A percentile compares a stretch with the other conserved stretches of the same genome.
These are phyloP conservation scores for Pelargonium cotyledonis DNA, from an alignment of 441 rosid genomes.

Conservation along the genomic window DNA sequence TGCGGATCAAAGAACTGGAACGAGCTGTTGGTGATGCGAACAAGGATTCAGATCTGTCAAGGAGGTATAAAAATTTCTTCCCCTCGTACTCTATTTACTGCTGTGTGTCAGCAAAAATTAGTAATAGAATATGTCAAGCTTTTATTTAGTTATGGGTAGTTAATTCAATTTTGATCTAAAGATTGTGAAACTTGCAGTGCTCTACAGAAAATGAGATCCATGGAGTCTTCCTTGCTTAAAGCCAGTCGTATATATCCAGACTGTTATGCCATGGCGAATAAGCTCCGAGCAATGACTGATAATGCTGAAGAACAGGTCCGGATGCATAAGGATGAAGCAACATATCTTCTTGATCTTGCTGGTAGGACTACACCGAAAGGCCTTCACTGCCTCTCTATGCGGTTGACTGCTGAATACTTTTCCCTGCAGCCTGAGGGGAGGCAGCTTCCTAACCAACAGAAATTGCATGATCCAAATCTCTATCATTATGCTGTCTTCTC, in stretches of 20 bases:
- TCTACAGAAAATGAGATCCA: conserved; percentile 51
- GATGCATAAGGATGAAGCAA: conserved; percentile 56
- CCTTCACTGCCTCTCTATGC: conserved; percentile 85
- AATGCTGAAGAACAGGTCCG: conserved; percentile 68
- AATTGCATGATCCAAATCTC: conserved; percentile 42
- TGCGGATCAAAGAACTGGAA: conserved; percentile 65
- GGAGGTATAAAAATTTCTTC: conserved; percentile 42
- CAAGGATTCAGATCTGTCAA: conserved; percentile 66
- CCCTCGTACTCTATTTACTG: not conserved
- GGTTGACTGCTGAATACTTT: conserved; percentile 74
- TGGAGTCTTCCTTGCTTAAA: conserved; percentile 54
- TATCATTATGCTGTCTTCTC: conserved; percentile 78
- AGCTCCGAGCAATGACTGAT: conserved; percentile 68
- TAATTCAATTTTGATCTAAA: conserved; percentile 26
- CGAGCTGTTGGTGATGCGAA: conserved; percentile 47
- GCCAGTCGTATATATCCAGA: conserved; percentile 51
- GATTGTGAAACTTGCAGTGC: conserved; percentile 43
- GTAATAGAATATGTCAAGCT: conserved; percentile 2
- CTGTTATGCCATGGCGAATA: conserved; percentile 59
- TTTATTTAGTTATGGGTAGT: conserved; percentile 13
- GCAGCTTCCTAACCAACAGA: conserved; percentile 56
- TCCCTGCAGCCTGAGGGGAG: conserved; percentile 58
- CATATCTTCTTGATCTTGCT: conserved; percentile 68
- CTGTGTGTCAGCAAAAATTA: too few species aligned
- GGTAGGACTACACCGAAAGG: conserved; percentile 89